These are phyloP conservation scores for Lipomyces orientalis DNA, from an alignment of 805 yeast genomes.

Conservation along the genomic window DNA sequence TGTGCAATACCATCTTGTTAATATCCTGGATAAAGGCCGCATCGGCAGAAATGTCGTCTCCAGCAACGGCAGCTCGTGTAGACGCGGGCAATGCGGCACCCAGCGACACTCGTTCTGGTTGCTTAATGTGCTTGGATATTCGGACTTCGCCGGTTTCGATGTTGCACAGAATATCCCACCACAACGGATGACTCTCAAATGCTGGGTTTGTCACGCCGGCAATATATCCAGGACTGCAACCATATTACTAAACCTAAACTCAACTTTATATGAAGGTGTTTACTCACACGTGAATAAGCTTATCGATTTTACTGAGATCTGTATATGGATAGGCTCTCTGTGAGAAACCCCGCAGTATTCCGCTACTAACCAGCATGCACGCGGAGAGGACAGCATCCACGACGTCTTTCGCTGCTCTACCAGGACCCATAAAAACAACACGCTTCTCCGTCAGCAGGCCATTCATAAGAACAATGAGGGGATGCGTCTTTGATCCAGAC, in stretches of 20 bases:
- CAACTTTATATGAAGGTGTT: not conserved
- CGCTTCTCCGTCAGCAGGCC: conserved; percentile 61
- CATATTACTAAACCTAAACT: not conserved
- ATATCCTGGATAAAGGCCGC: conserved; percentile 41
- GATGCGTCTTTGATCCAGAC: conserved; percentile 61
- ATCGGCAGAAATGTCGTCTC: conserved; percentile 24
- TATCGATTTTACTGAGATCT: conserved; percentile 60
- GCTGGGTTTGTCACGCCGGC: conserved; percentile 70
- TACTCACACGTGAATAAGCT: conserved; percentile 50
- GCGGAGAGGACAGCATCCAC: conserved; percentile 58
- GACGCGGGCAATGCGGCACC: conserved; percentile 9
- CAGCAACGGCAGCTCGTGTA: not conserved
- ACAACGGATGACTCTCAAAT: conserved; percentile 57
- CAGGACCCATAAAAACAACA: conserved; percentile 57
- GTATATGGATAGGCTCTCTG: conserved; percentile 61
- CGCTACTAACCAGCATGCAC: conserved; percentile 56
- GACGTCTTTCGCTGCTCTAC: conserved; percentile 56
- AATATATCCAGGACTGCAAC: conserved; percentile 51
- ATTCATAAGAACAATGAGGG: conserved; percentile 57
- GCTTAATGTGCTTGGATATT: conserved; percentile 41
- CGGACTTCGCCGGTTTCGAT: conserved; percentile 51
- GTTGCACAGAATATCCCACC: conserved; percentile 64
- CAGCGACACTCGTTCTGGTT: conserved; percentile 21
- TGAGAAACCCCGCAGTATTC: conserved; percentile 56
- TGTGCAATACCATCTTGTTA: conserved; percentile 41